Percentiles rank a stretch among this genome's conserved stretches.
Evolutionary conservation across 2,329 filamentous ascomycete genomes (phyloP).

Genomic region (Colletotrichum somersetense): DNA sequence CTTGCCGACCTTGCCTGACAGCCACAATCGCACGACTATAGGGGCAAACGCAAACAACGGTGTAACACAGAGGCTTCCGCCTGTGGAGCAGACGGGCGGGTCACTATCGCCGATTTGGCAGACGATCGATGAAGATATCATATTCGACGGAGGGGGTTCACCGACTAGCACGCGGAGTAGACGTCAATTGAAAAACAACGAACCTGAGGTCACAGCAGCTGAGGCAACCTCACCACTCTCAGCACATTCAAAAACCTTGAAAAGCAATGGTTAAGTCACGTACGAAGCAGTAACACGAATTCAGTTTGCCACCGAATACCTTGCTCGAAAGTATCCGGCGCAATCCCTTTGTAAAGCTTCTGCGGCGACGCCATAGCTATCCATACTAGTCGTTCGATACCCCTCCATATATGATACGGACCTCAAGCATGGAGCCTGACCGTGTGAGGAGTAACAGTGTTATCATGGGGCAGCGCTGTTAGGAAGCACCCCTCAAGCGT

Average conservation of each 20-base stretch:
- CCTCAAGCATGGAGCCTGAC: too few species aligned
- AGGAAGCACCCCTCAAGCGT: not conserved
- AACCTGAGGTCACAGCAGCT: not conserved
- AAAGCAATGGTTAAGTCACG: not conserved
- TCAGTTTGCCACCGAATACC: not conserved
- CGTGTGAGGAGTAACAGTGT: not conserved
- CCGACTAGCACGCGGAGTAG: not conserved
- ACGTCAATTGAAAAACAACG: not conserved
- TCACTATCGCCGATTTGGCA: conserved; percentile 18
- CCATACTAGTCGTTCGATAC: too few species aligned
- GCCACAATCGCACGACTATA: conserved; percentile 8
- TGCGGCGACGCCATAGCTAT: not conserved
- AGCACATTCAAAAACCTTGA: not conserved
- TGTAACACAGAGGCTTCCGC: not conserved
- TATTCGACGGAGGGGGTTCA: conserved; percentile 5
- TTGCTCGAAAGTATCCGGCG: too few species aligned
- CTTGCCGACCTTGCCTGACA: conserved; percentile 9
- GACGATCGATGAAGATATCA: not conserved
- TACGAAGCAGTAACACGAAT: not conserved
- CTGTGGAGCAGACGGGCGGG: conserved; percentile 29
- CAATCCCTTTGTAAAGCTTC: not conserved
- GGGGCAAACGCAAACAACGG: not conserved
- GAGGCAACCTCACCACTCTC: not conserved
- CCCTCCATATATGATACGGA: not conserved
- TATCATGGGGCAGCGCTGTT: not conserved